Evolutionary conservation across 106 monocot species (phyloP), one percentile per base, ranked within the genome.

Genomic region (Dendrobium nobile): DNA sequence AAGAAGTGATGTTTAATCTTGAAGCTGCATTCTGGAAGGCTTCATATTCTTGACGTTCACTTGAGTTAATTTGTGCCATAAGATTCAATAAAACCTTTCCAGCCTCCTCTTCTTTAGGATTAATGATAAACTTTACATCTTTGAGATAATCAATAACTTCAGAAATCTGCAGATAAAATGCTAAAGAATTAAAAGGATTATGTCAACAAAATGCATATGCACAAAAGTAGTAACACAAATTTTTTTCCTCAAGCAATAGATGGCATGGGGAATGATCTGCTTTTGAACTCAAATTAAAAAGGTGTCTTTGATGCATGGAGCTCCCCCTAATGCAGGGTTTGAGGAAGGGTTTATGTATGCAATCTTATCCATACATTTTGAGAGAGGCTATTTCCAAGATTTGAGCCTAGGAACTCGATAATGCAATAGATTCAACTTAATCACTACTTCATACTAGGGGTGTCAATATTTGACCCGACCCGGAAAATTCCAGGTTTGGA

Each of bases 71-170:
- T 78, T 87, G 90, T 7, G 48, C 41, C 65, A 99, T 85, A 72
- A 95, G 59, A 72, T 83, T 79, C 48, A 86, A 82, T 75, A 99
- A 82, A 41, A 78, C 81, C 78, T 85, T 92, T 41, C 91, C 87
- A 79, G 95, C 91, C 75, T 91, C 95, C 43, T 88, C 87, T 47
- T 90, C 93, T 40, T 44, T 47, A 20, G 90, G 73, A 86, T 93
- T 87, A 77, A 95, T 84, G 28, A 65, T 67, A 84, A 99, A 95
- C 28, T 88, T 91, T 56, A 82, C 89, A 73, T 90, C 83, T 84
- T 75, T 78, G 79, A 95, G 73, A 82, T 80, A 83, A 54, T 79
- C 75, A 45, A 90, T 75, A 84, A 88, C 73, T 18, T 80, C 81
- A 79, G 80, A 48, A 77, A 99, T 88, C 95, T 99, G 88, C 58